These are phyloP conservation scores for Fermentozyma sake DNA, from an alignment of 1,139 yeast genomes.

Conservation along the genomic window DNA sequence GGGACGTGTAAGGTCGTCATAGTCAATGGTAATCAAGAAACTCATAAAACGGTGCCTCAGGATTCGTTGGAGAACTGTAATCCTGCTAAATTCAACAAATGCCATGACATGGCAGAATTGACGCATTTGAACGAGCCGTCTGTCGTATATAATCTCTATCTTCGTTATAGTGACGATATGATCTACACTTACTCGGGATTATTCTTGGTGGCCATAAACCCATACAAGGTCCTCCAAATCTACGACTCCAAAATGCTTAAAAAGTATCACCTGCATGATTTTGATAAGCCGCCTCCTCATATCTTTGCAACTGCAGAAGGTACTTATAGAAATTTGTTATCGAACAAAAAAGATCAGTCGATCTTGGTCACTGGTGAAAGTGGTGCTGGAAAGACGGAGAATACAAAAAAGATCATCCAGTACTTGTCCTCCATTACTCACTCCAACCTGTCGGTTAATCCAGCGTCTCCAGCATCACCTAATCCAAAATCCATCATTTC, in stretches of 20 bases:
- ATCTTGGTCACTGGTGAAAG: slow-evolving; percentile 96
- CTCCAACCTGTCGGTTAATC: slow-evolving; percentile 4
- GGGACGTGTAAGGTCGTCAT: slow-evolving; percentile 50
- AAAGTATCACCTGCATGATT: slow-evolving; percentile 46
- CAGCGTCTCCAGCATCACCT: slow-evolving; percentile 6
- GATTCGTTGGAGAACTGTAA: slow-evolving; percentile 63
- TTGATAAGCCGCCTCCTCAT: slow-evolving; percentile 65
- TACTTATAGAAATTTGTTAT: slow-evolving; percentile 73
- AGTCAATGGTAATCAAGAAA: slow-evolving; percentile 41
- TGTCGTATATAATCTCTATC: slow-evolving; percentile 74
- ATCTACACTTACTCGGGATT: slow-evolving; percentile 81
- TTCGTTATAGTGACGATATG: slow-evolving; percentile 71
- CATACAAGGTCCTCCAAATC: slow-evolving; percentile 75
- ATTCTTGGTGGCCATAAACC: slow-evolving; percentile 92
- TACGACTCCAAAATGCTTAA: slow-evolving; percentile 59
- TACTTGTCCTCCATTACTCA: slow-evolving; percentile 75
- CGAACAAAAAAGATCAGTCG: slow-evolving; percentile 74
- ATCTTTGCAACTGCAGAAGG: slow-evolving; percentile 88
- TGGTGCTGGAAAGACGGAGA: slow-evolving; percentile 98
- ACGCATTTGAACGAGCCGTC: slow-evolving; percentile 95
- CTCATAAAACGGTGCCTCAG: slow-evolving; percentile 25
- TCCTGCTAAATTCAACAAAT: slow-evolving; percentile 88
- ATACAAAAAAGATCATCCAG: slow-evolving; percentile 93
- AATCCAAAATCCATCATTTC: slow-evolving; percentile 4
- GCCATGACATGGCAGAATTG: slow-evolving; percentile 92